Evolutionary conservation across 2,329 filamentous ascomycete genomes (phyloP).

Genomic region (Fusarium sp.): DNA sequence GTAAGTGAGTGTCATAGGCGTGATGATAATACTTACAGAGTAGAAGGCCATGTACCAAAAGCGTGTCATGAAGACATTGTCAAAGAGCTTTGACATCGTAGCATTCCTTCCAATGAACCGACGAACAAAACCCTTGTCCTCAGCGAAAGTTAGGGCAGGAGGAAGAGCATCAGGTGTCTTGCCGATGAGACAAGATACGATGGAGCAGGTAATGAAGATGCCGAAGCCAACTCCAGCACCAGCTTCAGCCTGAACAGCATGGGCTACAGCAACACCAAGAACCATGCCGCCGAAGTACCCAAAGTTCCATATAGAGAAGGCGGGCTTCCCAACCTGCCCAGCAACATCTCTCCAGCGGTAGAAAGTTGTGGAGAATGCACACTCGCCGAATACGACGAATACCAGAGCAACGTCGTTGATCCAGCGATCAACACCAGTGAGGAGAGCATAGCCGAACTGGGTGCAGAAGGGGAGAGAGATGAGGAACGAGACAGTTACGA

Average conservation of each 20-base stretch:
- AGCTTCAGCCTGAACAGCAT: slow-evolving; percentile 58
- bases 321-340: slow-evolving; percentile 58
- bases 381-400: slow-evolving; percentile 67
- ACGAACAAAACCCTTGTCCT: slow-evolving; percentile 52
- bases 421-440: slow-evolving; percentile 68
- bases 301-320: slow-evolving; percentile 62
- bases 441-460: slow-evolving; percentile 68
- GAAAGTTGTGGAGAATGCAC: slow-evolving; percentile 65
- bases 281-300: slow-evolving; percentile 68
- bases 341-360: slow-evolving; percentile 65
- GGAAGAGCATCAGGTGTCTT: slow-evolving; percentile 56
- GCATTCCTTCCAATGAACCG: slow-evolving; percentile 50
- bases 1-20: neutral
- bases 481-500: slow-evolving; percentile 65
- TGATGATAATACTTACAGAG: slow-evolving; percentile 59
- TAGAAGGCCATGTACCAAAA: slow-evolving; percentile 70
- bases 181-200: slow-evolving; percentile 57
- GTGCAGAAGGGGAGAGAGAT: slow-evolving; percentile 70
- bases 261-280: slow-evolving; percentile 64
- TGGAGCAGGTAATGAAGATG: slow-evolving; percentile 60
- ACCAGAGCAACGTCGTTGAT: slow-evolving; percentile 67
- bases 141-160: slow-evolving; percentile 60
- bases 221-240: slow-evolving; percentile 67
- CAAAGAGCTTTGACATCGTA: slow-evolving; percentile 51
- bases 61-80: slow-evolving; percentile 54